These are phyloP conservation scores for Solanum sejunctum DNA, from an alignment of 257 asterid genomes.

Conservation along the genomic window DNA sequence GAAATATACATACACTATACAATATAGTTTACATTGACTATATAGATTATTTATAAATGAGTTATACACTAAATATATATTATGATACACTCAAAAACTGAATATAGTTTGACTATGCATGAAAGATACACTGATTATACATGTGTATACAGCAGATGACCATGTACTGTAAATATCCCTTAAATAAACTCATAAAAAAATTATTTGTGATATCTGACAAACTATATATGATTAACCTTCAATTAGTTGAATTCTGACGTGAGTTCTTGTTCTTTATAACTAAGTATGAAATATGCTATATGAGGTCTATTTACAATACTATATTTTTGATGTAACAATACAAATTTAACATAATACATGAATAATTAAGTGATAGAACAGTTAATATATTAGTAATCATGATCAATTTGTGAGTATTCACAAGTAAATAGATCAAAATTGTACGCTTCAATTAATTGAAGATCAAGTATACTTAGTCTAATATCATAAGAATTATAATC, in stretches of 20 bases:
- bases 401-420: not conserved
- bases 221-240: not conserved
- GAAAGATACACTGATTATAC: too few relatives aligned
- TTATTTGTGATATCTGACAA: not conserved
- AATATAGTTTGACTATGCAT: too few relatives aligned
- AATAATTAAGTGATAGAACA: not conserved
- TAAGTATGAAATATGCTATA: not conserved
- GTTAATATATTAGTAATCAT: not conserved
- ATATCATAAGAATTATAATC: not conserved
- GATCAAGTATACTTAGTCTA: accelerated
- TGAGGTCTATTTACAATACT: not conserved
- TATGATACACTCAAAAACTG: too few relatives aligned
- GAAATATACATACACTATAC: too few relatives aligned
- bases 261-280: not conserved
- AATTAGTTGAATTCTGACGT: not conserved
- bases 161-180: too few relatives aligned
- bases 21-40: too few relatives aligned
- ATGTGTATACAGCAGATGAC: too few relatives aligned
- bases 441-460: not conserved
- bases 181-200: not conserved
- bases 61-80: too few relatives aligned
- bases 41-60: too few relatives aligned
- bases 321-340: not conserved
- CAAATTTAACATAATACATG: not conserved
- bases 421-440: too few relatives aligned